Percentiles rank a stretch among this genome's conserved stretches.
phyloP scores from a whole-genome alignment of 352 stramenopile genomes.

The Globisporangium parvum region DNA sequence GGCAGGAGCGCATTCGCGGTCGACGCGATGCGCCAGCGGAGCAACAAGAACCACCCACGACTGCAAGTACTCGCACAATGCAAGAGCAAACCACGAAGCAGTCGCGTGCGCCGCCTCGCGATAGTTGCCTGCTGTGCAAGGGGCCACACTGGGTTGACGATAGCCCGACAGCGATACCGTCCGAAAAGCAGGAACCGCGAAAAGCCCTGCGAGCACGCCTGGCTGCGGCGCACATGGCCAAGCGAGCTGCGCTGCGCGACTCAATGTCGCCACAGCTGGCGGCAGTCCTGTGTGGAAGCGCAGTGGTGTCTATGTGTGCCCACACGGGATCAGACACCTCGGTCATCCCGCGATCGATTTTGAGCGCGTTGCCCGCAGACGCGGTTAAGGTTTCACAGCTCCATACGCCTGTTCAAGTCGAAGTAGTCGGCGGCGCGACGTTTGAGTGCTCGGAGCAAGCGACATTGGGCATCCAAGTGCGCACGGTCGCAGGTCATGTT shows the following conservation, averaged over 20 bases:
- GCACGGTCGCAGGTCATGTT: background rate
- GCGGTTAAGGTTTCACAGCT: too few species aligned
- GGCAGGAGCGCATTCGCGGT: background rate
- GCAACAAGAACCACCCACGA: background rate
- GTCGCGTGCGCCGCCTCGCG: constrained; percentile 2
- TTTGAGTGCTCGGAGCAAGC: background rate
- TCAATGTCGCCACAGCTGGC: background rate
- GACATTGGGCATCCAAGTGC: background rate
- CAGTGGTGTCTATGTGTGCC: background rate
- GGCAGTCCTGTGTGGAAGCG: background rate
- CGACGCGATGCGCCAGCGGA: background rate
- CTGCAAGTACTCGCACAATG: too few species aligned
- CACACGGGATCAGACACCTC: background rate
- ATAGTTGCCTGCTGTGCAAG: constrained; percentile 16
- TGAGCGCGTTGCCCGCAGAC: background rate
- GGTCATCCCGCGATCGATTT: background rate
- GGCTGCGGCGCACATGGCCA: background rate
- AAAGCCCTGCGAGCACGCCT: background rate
- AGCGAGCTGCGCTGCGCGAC: background rate
- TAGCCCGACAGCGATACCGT: constrained; percentile 9
- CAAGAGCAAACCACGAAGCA: too few species aligned
- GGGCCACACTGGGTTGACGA: constrained; percentile 14
- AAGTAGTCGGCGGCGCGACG: background rate
- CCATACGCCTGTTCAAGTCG: too few species aligned
- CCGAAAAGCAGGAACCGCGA: background rate